Conservation (phyloP, 75 land plant genomes). For the Cryptomeria japonica region DNA sequence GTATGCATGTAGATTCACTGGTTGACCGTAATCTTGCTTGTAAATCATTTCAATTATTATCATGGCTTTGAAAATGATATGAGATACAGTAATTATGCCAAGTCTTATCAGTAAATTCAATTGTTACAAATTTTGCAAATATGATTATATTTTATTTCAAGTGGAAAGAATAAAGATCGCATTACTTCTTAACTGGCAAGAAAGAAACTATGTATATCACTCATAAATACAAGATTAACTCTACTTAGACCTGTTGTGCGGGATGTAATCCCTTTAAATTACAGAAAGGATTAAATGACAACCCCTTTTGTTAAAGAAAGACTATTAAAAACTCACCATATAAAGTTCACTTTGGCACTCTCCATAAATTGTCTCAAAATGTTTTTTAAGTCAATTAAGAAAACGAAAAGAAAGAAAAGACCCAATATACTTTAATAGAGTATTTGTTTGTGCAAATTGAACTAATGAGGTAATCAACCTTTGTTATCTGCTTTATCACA, state of each 20-base stretch:
- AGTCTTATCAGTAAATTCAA: background rate
- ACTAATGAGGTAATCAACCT: background rate
- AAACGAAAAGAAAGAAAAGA: background rate
- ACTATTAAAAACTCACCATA: background rate
- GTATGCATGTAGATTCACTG: background rate
- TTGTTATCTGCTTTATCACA: background rate
- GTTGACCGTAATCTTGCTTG: background rate
- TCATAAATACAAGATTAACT: background rate
- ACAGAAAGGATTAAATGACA: background rate
- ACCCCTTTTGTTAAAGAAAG: too few relatives aligned
- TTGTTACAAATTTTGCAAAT: background rate
- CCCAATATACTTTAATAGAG: background rate
- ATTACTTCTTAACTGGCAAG: background rate
- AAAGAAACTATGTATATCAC: background rate
- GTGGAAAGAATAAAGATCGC: background rate
- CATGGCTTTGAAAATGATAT: background rate
- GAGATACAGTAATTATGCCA: background rate
- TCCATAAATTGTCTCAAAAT: background rate
- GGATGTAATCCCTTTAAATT: background rate
- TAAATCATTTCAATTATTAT: background rate
- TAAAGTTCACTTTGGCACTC: background rate
- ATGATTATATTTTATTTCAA: background rate
- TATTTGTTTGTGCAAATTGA: background rate
- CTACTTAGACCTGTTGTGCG: background rate
- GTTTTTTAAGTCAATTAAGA: background rate